Base-by-base conservation (phyloP, 2,329 filamentous ascomycete species). In the Pestalotiopsis sp. region DNA sequence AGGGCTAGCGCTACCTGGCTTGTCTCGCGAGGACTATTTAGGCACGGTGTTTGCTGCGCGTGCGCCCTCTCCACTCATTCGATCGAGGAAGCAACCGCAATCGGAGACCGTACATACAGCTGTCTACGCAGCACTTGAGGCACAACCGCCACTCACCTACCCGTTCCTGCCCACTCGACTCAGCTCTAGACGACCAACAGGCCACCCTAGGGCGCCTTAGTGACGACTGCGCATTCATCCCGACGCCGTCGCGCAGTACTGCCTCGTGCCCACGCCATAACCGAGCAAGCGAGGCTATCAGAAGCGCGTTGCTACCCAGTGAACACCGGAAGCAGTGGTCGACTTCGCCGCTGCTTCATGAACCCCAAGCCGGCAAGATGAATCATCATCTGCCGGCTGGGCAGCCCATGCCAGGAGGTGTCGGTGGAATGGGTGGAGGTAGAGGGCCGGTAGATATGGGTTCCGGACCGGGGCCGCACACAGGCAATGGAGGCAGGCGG, bases 311-410 rank as follows among this genome's bases (percentile, higher is more conserved):
- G 23, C 64, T 38, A n/a, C n/a, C 41, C 40, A 38, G 31, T 58
- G 45, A 3, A 20, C 60, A 7, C 71, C 71, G 45, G 73, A 70
- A 73, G 77, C 73, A 72, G 76, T 77, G 77, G 74, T 59, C 66
- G 36, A 25, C n/a, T 23, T 67, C 23, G 66, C 66, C 76, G 72
- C 75, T 77, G 73, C 75, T 75, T 75, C 71, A 71, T 73, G 66
- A 76, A 74, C 80, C 87, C 87, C 86, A 88, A 83, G 87, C 88
- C 89, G 90, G 89, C 88, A 93, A 87, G 90, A 93, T 93, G 91
- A 92, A 90, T 84, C 85, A 85, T 83, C 90, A 91, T 91, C 89
- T 92, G 90, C 89, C 90, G 89, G 90, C 90, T 89, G 91, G 91
- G 87, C 89, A 90, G 83, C 85, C 85, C 80, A 86, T 88, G 83